Conservation (phyloP, 495 filamentous ascomycete genomes). For the Penicillium lagena region DNA sequence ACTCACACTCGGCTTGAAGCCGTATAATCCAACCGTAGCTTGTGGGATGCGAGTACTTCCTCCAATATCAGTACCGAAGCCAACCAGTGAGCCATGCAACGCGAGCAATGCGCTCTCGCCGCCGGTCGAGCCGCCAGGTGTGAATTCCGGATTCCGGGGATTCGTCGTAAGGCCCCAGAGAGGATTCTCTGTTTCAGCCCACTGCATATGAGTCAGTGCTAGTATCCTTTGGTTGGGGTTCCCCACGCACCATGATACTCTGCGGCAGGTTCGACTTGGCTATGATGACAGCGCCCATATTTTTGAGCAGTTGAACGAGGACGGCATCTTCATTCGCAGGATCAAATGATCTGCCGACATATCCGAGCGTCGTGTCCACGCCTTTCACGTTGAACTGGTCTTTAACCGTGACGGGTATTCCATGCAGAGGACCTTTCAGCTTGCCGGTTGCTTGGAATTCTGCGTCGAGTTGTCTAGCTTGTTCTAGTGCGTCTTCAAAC, state of each 20-base stretch:
- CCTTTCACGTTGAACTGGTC: slow-evolving; percentile 62
- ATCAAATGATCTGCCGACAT: slow-evolving; percentile 45
- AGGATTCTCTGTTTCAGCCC: slow-evolving; percentile 49
- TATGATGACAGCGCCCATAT: slow-evolving; percentile 48
- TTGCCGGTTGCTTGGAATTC: slow-evolving; percentile 37
- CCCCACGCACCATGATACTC: slow-evolving; percentile 33
- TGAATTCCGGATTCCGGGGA: slow-evolving; percentile 38
- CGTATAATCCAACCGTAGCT: slow-evolving; percentile 45
- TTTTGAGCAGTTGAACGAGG: slow-evolving; percentile 38
- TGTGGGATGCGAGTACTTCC: slow-evolving; percentile 57
- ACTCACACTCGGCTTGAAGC: slow-evolving; percentile 50
- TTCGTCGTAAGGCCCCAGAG: slow-evolving; percentile 47
- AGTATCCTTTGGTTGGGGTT: neutral
- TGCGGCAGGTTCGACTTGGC: slow-evolving; percentile 58
- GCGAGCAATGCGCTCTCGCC: slow-evolving; percentile 59
- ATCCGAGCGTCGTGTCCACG: slow-evolving; percentile 51
- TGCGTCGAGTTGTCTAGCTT: slow-evolving; percentile 31
- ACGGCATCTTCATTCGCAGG: slow-evolving; percentile 45
- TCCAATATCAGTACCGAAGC: slow-evolving; percentile 60
- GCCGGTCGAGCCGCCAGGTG: slow-evolving; percentile 55
- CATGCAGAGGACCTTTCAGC: slow-evolving; percentile 55
- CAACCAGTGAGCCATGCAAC: slow-evolving; percentile 53
- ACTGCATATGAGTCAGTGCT: slow-evolving; percentile 11
- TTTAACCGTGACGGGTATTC: slow-evolving; percentile 58
- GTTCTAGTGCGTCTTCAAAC: slow-evolving; percentile 53